These are phyloP conservation scores for Hippophae tibetana DNA, from an alignment of 306 rosid species.

Conservation along the genomic window DNA sequence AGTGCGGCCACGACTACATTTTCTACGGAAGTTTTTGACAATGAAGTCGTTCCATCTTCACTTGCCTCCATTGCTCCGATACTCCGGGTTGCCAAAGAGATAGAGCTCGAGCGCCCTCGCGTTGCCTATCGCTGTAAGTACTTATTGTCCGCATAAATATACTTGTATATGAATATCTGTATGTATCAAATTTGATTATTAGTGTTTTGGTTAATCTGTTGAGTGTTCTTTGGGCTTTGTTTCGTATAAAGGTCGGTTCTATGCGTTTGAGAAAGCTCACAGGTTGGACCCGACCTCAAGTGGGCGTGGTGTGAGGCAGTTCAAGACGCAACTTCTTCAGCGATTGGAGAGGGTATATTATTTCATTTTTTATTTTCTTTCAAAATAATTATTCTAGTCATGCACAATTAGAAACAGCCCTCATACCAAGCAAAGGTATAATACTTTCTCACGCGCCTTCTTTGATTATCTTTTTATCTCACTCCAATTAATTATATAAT, in stretches of 20 bases:
- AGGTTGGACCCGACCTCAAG: slow-evolving; percentile 82
- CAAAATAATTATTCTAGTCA: too few relatives aligned
- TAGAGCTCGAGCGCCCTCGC: slow-evolving; percentile 79
- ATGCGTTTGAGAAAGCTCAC: slow-evolving; percentile 96
- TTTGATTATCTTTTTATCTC: too few relatives aligned
- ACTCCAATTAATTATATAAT: too few relatives aligned
- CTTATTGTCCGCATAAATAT: neutral
- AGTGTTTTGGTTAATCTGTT: neutral
- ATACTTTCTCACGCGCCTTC: too few relatives aligned
- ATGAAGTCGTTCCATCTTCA: slow-evolving; percentile 84
- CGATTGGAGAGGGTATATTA: slow-evolving; percentile 67
- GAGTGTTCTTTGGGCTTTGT: neutral
- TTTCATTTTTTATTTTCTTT: too few relatives aligned
- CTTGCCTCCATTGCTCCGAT: slow-evolving; percentile 79
- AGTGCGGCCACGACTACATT: slow-evolving; percentile 75
- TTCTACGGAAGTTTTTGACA: slow-evolving; percentile 88
- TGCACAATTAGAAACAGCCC: too few relatives aligned
- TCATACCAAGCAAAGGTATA: too few relatives aligned
- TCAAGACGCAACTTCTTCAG: slow-evolving; percentile 70
- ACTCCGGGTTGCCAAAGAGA: slow-evolving; percentile 86
- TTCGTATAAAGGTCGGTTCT: slow-evolving; percentile 59
- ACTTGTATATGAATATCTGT: neutral
- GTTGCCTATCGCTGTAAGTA: slow-evolving; percentile 76
- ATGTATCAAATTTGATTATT: neutral
- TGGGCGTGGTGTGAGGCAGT: slow-evolving; percentile 97